Percentiles rank a stretch among this genome's conserved stretches.
Evolutionary conservation across 805 yeast genomes (phyloP).

Genomic region (Tetrapisispora iriomotensis): DNA sequence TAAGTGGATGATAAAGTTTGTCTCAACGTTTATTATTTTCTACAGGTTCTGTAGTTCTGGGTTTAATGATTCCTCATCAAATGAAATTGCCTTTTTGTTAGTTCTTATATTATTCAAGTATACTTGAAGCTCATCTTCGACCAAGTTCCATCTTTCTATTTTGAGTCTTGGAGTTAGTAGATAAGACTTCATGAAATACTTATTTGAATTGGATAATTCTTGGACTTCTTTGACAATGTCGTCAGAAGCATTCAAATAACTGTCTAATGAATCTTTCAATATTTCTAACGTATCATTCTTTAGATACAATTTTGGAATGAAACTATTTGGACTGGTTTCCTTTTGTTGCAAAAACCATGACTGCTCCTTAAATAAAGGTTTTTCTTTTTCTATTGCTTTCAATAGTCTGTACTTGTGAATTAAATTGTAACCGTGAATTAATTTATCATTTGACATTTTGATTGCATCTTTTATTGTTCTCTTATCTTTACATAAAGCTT

Average conservation of each 20-base stretch:
- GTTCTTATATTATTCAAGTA: conserved; percentile 14
- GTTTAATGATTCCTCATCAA: no score
- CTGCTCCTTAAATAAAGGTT: conserved; percentile 8
- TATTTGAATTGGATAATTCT: conserved; percentile 19
- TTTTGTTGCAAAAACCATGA: conserved; percentile 19
- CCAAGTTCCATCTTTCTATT: conserved; percentile 17
- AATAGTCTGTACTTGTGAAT: conserved; percentile 22
- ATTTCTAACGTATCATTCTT: conserved; percentile 14
- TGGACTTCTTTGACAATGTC: conserved; percentile 10
- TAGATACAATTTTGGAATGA: conserved; percentile 22
- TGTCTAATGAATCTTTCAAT: conserved; percentile 14
- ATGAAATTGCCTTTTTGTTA: not conserved
- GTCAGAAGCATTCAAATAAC: conserved; percentile 16
- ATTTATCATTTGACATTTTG: conserved; percentile 21
- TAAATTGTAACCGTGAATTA: conserved; percentile 32
- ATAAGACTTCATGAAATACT: conserved; percentile 27
- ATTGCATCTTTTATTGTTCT: conserved; percentile 26
- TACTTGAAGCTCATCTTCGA: conserved; percentile 13
- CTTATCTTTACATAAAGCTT: conserved; percentile 19
- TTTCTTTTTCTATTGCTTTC: conserved; percentile 9
- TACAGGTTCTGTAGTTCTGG: no score
- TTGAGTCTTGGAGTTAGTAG: conserved; percentile 18
- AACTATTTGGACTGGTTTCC: conserved; percentile 10
- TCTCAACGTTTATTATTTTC: no score
- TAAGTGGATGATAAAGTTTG: no score